Percentiles rank a stretch among this genome's conserved stretches.
These are phyloP conservation scores for Gloeostereum incarnatum DNA, from an alignment of 768 basidiomycete species.

Conservation along the genomic window DNA sequence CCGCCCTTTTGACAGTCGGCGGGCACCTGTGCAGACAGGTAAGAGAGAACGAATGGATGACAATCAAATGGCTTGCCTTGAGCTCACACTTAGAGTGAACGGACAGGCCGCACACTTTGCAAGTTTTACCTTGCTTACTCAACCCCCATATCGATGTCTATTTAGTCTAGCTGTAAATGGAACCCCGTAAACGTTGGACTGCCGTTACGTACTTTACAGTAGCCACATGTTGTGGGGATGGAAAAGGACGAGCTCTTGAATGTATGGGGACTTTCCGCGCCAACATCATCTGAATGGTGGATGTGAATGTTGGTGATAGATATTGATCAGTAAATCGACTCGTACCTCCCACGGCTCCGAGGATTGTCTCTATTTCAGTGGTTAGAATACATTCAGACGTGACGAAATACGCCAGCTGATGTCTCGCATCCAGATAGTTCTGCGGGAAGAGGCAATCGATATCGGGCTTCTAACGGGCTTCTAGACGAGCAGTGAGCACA, in stretches of 20 bases:
- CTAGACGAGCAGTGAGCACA: not conserved
- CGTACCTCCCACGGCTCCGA: conserved; percentile 55
- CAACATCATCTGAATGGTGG: conserved; percentile 55
- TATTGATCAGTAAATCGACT: conserved; percentile 1
- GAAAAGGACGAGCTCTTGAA: conserved; percentile 86
- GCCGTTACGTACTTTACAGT: conserved; percentile 55
- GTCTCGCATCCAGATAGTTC: conserved; percentile 55
- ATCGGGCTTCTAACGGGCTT: not conserved
- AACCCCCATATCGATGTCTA: conserved; percentile 84
- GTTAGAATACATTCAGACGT: conserved; percentile 49
- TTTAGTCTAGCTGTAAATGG: conserved; percentile 5
- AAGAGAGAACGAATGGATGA: not conserved
- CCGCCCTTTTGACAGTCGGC: conserved; percentile 51
- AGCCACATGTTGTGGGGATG: conserved; percentile 74
- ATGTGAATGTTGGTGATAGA: not conserved
- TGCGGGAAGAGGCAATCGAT: conserved; percentile 15
- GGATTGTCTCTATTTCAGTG: conserved; percentile 58
- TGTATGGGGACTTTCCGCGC: conserved; percentile 57
- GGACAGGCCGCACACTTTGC: conserved; percentile 65
- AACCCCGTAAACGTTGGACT: not conserved
- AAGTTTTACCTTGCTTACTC: conserved; percentile 81
- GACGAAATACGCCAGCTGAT: conserved; percentile 44
- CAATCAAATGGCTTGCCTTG: conserved; percentile 45
- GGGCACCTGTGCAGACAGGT: conserved; percentile 45
- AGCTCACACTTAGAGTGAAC: conserved; percentile 83